These are phyloP conservation scores for Fusarium multiceps DNA, from an alignment of 2,329 filamentous ascomycete species.

Conservation along the genomic window DNA sequence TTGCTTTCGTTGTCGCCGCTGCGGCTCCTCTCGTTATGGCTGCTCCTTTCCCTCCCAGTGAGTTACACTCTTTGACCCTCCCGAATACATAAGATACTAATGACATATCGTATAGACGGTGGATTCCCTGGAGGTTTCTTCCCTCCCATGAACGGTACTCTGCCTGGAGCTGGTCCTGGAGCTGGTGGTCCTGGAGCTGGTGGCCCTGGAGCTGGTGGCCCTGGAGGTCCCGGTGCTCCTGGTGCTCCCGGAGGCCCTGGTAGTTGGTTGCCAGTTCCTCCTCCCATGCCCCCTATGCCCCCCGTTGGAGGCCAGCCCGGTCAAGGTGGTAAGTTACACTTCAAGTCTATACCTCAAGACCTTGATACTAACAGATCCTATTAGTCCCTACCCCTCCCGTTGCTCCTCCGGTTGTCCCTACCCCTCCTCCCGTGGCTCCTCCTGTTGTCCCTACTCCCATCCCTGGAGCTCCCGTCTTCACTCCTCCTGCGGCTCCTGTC, in stretches of 20 bases:
- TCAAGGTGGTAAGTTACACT: conserved; percentile 17
- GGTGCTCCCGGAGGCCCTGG: conserved; percentile 3
- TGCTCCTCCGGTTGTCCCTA: background rate
- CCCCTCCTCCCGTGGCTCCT: conserved; percentile 8
- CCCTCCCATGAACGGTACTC: conserved; percentile 19
- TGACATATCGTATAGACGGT: conserved; percentile 10
- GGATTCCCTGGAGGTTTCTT: conserved; percentile 11
- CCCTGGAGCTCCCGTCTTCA: conserved; percentile 7
- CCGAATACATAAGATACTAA: background rate
- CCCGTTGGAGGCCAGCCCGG: background rate
- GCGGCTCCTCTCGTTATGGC: conserved; percentile 35
- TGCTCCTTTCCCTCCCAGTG: conserved; percentile 26
- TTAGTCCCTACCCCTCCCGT: conserved; percentile 5
- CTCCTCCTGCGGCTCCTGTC: conserved; percentile 1
- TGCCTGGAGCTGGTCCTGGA: conserved; percentile 2
- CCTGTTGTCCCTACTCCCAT: conserved; percentile 2
- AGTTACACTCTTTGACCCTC: background rate
- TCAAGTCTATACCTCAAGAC: background rate
- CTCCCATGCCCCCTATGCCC: background rate
- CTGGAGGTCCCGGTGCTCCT: too few relatives aligned
- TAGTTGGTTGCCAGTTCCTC: conserved; percentile 19
- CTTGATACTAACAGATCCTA: conserved; percentile 1
- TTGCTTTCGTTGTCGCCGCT: conserved; percentile 35
- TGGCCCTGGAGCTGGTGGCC: background rate
- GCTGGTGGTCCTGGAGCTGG: background rate